Conservation (phyloP, 163 green algal genomes). For the Chloromonas sp. region DNA sequence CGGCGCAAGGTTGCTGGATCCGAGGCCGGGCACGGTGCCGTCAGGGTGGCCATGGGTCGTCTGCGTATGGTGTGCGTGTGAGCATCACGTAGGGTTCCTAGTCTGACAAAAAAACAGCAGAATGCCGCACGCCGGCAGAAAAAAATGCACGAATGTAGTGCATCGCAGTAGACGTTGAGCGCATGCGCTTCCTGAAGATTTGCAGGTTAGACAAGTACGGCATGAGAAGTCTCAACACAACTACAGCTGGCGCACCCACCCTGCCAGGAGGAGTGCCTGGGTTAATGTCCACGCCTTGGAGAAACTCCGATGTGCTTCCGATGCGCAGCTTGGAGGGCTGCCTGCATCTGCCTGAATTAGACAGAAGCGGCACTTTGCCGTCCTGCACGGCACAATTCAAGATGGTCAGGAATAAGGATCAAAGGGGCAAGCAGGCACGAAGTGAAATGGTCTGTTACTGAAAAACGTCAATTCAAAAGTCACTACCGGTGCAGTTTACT, state of each 20-base stretch:
- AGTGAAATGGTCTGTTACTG: not conserved
- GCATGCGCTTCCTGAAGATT: conserved; percentile 20
- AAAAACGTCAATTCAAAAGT: too few species aligned
- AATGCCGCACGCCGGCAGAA: not conserved
- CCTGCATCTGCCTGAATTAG: not conserved
- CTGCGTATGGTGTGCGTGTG: too few species aligned
- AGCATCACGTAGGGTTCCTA: too few species aligned
- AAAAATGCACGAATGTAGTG: conserved; percentile 3
- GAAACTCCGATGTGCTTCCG: conserved; percentile 11
- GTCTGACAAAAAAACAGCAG: too few species aligned
- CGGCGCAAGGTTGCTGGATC: too few species aligned
- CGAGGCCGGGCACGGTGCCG: too few species aligned
- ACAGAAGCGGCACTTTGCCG: not conserved
- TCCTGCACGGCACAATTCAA: not conserved
- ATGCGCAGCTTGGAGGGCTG: conserved; percentile 28
- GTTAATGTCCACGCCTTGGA: not conserved
- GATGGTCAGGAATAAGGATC: not conserved
- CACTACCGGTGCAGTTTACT: too few species aligned
- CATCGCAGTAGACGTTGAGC: not conserved
- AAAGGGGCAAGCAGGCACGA: not conserved
- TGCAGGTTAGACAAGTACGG: not conserved
- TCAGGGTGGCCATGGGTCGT: too few species aligned
- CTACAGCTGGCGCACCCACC: conserved; percentile 7
- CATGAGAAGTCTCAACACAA: not conserved
- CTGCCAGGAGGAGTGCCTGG: not conserved